These are phyloP conservation scores for Zalerion maritima DNA, from an alignment of 495 filamentous ascomycete species.

Conservation along the genomic window DNA sequence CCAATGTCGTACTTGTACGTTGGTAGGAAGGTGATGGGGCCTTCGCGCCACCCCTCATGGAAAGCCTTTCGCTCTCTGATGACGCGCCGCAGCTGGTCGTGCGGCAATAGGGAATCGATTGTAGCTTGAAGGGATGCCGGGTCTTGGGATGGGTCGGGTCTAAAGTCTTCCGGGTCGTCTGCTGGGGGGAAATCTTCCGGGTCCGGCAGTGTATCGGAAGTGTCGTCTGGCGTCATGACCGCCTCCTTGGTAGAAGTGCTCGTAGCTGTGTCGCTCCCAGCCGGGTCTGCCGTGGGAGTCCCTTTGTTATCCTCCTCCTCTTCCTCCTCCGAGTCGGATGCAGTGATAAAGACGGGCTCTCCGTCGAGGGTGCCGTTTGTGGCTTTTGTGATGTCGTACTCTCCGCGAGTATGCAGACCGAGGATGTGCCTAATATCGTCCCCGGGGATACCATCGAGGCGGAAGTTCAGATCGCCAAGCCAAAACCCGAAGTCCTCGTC, in stretches of 20 bases:
- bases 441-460: slow-evolving; percentile 74
- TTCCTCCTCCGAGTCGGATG: slow-evolving; percentile 21
- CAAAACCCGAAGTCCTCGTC: slow-evolving; percentile 89
- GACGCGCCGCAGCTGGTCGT: slow-evolving; percentile 74
- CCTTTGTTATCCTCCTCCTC: slow-evolving; percentile 16
- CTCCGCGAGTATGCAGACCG: slow-evolving; percentile 63
- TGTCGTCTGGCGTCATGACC: slow-evolving; percentile 6
- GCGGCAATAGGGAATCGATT: slow-evolving; percentile 66
- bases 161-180: slow-evolving; percentile 41
- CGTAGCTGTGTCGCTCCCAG: too few species aligned
- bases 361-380: slow-evolving; percentile 23
- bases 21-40: slow-evolving; percentile 73
- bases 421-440: slow-evolving; percentile 81
- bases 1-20: slow-evolving; percentile 96
- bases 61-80: slow-evolving; percentile 64
- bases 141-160: slow-evolving; percentile 34
- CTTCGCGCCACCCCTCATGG: slow-evolving; percentile 84
- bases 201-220: slow-evolving; percentile 7
- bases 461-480: slow-evolving; percentile 95
- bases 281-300: too few species aligned
- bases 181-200: slow-evolving; percentile 17
- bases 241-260: slow-evolving; percentile 2
- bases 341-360: slow-evolving; percentile 24
- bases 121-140: slow-evolving; percentile 63
- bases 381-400: slow-evolving; percentile 45